Percentiles rank a stretch among this genome's conserved stretches.
Evolutionary conservation across 345 rosid species (phyloP).

Genomic region (Linum trigynum): DNA sequence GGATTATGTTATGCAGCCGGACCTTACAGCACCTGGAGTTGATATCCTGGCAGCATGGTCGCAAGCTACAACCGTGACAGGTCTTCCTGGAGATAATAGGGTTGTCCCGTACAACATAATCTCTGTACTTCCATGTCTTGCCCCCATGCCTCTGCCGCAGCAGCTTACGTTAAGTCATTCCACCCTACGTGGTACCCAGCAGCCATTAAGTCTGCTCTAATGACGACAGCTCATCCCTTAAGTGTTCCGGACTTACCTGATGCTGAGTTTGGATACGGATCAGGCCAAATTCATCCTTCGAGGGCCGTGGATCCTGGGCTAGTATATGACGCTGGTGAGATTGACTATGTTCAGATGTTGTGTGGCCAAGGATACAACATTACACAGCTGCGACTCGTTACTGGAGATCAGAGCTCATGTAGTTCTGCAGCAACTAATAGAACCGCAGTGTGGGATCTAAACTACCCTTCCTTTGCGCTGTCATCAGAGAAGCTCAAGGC

Average conservation of each 20-base stretch:
- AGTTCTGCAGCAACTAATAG: neutral
- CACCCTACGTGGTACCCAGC: neutral
- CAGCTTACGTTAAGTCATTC: neutral
- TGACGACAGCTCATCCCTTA: conserved; percentile 31
- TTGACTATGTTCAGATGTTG: conserved; percentile 35
- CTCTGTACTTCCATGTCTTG: neutral
- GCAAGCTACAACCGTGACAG: conserved; percentile 16
- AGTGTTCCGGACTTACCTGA: conserved; percentile 14
- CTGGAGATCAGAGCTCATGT: conserved; percentile 33
- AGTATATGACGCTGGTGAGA: neutral
- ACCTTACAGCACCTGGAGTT: conserved; percentile 40
- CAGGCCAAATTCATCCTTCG: conserved; percentile 45
- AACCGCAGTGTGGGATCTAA: neutral
- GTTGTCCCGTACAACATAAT: conserved; percentile 21
- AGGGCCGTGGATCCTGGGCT: conserved; percentile 26
- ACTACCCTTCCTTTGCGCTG: neutral
- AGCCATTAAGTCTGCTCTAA: neutral
- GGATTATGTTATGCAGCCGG: conserved; percentile 28
- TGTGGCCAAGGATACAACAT: conserved; percentile 29
- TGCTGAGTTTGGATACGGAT: conserved; percentile 40
- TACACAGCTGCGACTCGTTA: conserved; percentile 7
- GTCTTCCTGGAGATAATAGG: conserved; percentile 10
- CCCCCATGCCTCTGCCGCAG: neutral
- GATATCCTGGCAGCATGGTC: conserved; percentile 36
- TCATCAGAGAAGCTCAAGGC: neutral